Evolutionary conservation across 352 stramenopile genomes (phyloP).

Genomic region (Phytophthora ohioensis): DNA sequence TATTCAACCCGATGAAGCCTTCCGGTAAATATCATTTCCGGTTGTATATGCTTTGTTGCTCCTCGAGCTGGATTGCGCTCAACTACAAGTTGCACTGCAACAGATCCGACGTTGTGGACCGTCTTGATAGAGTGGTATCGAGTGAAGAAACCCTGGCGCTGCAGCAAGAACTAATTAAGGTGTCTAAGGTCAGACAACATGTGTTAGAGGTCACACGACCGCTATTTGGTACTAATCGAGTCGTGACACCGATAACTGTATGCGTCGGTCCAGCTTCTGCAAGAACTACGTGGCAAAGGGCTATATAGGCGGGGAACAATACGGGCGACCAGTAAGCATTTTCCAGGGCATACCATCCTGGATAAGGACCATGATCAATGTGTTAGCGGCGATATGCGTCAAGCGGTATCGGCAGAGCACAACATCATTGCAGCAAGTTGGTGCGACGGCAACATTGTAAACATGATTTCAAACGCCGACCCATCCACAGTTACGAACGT

Average conservation of each 20-base stretch:
- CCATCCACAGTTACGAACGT: background rate
- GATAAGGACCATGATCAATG: slow-evolving; percentile 1
- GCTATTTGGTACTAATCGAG: background rate
- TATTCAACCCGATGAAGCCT: slow-evolving; percentile 17
- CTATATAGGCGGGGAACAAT: background rate
- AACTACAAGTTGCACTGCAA: slow-evolving; percentile 40
- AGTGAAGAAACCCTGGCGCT: background rate
- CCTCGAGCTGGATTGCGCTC: background rate
- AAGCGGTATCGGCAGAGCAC: background rate
- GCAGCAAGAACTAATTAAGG: background rate
- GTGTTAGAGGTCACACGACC: slow-evolving; percentile 3
- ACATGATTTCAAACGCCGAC: slow-evolving; percentile 13
- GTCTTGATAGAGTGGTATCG: slow-evolving; percentile 11
- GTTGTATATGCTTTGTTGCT: slow-evolving; percentile 32
- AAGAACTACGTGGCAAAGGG: background rate
- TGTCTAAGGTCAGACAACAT: background rate
- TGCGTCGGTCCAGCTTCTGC: slow-evolving; percentile 7
- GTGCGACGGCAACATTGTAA: slow-evolving; percentile 10
- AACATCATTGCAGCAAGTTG: slow-evolving; percentile 6
- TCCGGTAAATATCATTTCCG: slow-evolving; percentile 46
- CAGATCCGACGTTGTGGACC: slow-evolving; percentile 21
- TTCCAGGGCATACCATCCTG: background rate
- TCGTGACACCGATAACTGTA: slow-evolving; percentile 19
- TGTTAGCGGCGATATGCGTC: background rate
- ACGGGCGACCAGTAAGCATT: background rate